Evolutionary conservation across 495 filamentous ascomycete species (phyloP).

Genomic region (Penicillium samsonianum): DNA sequence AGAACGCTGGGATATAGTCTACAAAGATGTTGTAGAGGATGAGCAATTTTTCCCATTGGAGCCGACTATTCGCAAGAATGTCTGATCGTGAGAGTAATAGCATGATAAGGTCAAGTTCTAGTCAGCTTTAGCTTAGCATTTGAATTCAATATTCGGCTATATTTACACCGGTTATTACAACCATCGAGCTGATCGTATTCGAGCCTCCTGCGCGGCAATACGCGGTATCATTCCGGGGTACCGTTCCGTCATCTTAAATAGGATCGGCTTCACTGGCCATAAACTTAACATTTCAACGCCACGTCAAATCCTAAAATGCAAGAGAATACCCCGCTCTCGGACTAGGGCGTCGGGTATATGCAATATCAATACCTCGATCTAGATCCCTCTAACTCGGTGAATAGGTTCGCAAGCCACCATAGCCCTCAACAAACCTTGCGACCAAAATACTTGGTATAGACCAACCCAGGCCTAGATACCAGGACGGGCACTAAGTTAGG

Average conservation of each 20-base stretch:
- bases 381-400: background rate
- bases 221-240: conserved; percentile 8
- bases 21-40: conserved; percentile 50
- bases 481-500: background rate
- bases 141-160: conserved; percentile 2
- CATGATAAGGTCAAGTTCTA: background rate
- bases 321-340: background rate
- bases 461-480: background rate
- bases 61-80: conserved; percentile 46
- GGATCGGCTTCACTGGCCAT: background rate
- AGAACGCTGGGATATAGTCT: conserved; percentile 55
- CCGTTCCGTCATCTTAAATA: conserved; percentile 2
- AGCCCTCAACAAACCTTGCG: background rate
- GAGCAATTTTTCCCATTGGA: conserved; percentile 56
- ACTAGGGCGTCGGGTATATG: too few relatives aligned
- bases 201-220: background rate
- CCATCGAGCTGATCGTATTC: background rate
- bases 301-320: background rate
- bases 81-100: conserved; percentile 18
- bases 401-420: background rate
- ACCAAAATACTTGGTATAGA: background rate
- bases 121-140: background rate
- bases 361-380: background rate
- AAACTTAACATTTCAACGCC: background rate
- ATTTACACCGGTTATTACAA: background rate